Evolutionary conservation across 495 filamentous ascomycete species (phyloP), one percentile per base, ranked within the genome.

Genomic region (Penicillium parvum): DNA sequence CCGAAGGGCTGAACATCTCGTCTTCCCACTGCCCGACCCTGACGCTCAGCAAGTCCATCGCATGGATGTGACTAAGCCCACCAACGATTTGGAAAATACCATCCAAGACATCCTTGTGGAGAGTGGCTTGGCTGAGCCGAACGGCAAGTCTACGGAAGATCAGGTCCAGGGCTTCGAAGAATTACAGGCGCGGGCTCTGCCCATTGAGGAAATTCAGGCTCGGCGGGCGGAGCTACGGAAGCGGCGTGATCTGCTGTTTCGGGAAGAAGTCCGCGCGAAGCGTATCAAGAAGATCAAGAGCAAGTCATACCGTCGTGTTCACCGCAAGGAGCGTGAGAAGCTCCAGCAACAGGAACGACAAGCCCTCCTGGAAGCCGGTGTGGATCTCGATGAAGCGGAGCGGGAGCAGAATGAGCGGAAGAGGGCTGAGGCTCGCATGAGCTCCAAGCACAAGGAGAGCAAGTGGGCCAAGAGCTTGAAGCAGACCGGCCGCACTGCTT

Each of bases 201-300:
- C 75, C 32, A 69, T 80, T 20, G 81, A 79, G 53, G 88, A 95
- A 51, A 82, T 88, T 11, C 78, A 83, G 56, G 81, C 81, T 14
- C 73, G 89, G 2, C 75, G 81, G 23, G 81, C 82, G 6, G 83
- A 95, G 55, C 74, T 94, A 20, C 82, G 90, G 7, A 83, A 78
- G 50, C 79, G 85, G 40, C 72, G 94, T 43, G 92, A 97, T 49
- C 65, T 96, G 4, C 70, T 95, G 34, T 96, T 94, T 45, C 77
- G 91, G n/a, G 94, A 98, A 60, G 85, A 95, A 61, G 77, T 83
- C 1, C 81, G 88, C 38, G 78, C 89, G 3, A 95, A 91, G 65
- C 83, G 92, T 3, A 85, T 98, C 63, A 95, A 96, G 64, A 97
- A 96, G 71, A 98, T 98, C 61, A 98, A 98, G 71, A 90, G 84